These are phyloP conservation scores for Hylodesmum podocarpum DNA, from an alignment of 306 rosid genomes.

Conservation along the genomic window DNA sequence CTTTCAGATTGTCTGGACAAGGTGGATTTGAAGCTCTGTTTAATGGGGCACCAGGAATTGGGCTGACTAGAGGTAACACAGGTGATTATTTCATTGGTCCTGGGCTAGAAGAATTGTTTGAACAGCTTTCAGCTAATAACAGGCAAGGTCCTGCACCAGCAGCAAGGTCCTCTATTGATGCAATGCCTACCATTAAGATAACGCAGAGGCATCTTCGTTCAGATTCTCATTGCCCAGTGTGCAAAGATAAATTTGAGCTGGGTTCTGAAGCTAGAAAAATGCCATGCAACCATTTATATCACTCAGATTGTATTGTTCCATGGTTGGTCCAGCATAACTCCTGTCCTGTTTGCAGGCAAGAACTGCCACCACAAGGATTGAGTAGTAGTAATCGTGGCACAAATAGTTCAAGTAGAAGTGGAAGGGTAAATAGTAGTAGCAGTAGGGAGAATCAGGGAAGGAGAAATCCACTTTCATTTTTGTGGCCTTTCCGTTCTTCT, in stretches of 20 bases:
- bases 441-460: slow-evolving; percentile 55
- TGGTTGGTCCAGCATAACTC: slow-evolving; percentile 77
- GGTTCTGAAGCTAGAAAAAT: slow-evolving; percentile 73
- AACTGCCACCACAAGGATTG: slow-evolving; percentile 52
- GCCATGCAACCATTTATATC: slow-evolving; percentile 76
- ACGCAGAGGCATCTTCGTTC: slow-evolving; percentile 62
- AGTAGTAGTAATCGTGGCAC: slow-evolving; percentile 28
- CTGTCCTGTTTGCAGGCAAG: slow-evolving; percentile 85
- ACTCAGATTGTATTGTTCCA: slow-evolving; percentile 70
- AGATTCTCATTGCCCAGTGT: slow-evolving; percentile 69
- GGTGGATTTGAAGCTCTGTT: slow-evolving; percentile 65
- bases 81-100: slow-evolving; percentile 82
- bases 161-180: slow-evolving; percentile 56
- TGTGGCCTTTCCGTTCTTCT: slow-evolving; percentile 75
- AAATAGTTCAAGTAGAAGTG: slow-evolving; percentile 42
- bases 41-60: slow-evolving; percentile 64
- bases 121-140: slow-evolving; percentile 64
- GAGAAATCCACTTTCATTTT: slow-evolving; percentile 49
- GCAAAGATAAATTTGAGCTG: slow-evolving; percentile 64
- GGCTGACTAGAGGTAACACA: slow-evolving; percentile 55
- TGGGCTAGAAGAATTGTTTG: slow-evolving; percentile 76
- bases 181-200: slow-evolving; percentile 70
- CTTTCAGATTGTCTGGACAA: slow-evolving; percentile 57
- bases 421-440: slow-evolving; percentile 36
- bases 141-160: slow-evolving; percentile 78